A percentile compares a stretch with the other conserved stretches of the same genome.
These are phyloP conservation scores for Hypoxylon intermedium DNA, from an alignment of 495 filamentous ascomycete genomes.

Conservation along the genomic window DNA sequence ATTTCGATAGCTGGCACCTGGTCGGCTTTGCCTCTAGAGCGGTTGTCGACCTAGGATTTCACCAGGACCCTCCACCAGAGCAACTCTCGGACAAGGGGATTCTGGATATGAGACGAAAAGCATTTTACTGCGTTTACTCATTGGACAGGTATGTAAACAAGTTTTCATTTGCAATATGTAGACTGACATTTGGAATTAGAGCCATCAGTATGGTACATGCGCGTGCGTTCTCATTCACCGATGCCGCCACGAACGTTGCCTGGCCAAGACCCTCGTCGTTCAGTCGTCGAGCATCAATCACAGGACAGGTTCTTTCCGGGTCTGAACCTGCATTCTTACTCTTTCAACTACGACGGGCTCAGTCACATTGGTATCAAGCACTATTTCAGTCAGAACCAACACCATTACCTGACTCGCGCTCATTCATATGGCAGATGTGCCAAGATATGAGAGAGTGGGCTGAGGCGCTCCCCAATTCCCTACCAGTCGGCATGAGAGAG, in stretches of 20 bases:
- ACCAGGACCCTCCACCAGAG: conserved; percentile 82
- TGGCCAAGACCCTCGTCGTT: conserved; percentile 52
- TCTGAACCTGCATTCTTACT: conserved; percentile 65
- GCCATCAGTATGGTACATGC: conserved; percentile 80
- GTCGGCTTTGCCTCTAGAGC: conserved; percentile 86
- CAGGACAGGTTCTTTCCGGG: conserved; percentile 53
- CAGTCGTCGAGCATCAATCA: conserved; percentile 44
- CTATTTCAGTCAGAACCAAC: conserved; percentile 74
- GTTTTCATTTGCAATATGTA: neutral
- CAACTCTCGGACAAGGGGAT: conserved; percentile 65
- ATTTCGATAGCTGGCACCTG: conserved; percentile 90
- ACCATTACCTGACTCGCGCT: conserved; percentile 63
- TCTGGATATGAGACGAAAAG: conserved; percentile 75
- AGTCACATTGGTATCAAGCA: conserved; percentile 83
- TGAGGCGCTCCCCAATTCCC: conserved; percentile 63
- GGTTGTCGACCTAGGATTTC: conserved; percentile 84
- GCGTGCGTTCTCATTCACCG: conserved; percentile 87
- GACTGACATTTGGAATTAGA: conserved; percentile 51
- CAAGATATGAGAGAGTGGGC: conserved; percentile 71
- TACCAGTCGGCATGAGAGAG: conserved; percentile 65
- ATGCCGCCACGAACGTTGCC: conserved; percentile 79
- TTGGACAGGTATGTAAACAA: conserved; percentile 72
- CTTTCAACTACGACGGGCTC: conserved; percentile 75
- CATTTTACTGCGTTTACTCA: conserved; percentile 86
- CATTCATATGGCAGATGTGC: conserved; percentile 69